Base-by-base conservation (phyloP, 768 basidiomycete genomes). In the Nevesoporus exiguus region DNA sequence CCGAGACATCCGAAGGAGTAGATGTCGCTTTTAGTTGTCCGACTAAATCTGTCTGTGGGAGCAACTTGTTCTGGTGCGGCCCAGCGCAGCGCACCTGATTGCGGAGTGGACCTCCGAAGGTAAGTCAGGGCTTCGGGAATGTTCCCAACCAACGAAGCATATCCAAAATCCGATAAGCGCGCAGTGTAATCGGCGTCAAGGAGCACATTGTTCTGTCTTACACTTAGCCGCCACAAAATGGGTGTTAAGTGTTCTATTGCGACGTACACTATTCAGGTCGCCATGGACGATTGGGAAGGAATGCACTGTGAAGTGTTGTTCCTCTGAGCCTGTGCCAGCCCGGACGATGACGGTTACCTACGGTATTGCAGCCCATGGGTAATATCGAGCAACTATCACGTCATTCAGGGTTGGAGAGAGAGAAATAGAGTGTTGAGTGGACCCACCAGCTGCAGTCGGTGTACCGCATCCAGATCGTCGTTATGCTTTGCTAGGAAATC, bases 71-170 rank as follows among this genome's bases (percentile, higher is more conserved):
- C 60, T 0, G 75, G 65, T 37, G 78, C 78, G 13, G 76, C 73
- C 76, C 77, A 79, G 1, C 78, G 70, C n/a, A 77, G 64, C 17
- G 76, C 72, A 1, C 59, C 59, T 5, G 49, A 45, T 21, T 15
- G 75, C 74, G 7, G 68, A 69, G 47, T 77, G 62, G 39, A 55
- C 52, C 43, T 31, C 19, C 47, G 49, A 14, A 58, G 57, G n/a
- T 55, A 55, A 3, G 6, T 3, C 1, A 14, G 29, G 3, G 13
- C 41, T 27, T 51, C 49, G 0, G 57, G 49, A 8, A 43, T 25
- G 2, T 51, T 40, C 22, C 50, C 50, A 7, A 48, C n/a, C 31
- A 57, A 21, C 9, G 56, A 57, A 7, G 51, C 47, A 41, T 52
- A 45, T 27, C 56, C 56, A 39, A 52, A 52, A 22, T 57, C 51